Evolutionary conservation across 1,139 yeast genomes (phyloP), one percentile per base, ranked within the genome.

Genomic region (Yamadazyma dushanensis): DNA sequence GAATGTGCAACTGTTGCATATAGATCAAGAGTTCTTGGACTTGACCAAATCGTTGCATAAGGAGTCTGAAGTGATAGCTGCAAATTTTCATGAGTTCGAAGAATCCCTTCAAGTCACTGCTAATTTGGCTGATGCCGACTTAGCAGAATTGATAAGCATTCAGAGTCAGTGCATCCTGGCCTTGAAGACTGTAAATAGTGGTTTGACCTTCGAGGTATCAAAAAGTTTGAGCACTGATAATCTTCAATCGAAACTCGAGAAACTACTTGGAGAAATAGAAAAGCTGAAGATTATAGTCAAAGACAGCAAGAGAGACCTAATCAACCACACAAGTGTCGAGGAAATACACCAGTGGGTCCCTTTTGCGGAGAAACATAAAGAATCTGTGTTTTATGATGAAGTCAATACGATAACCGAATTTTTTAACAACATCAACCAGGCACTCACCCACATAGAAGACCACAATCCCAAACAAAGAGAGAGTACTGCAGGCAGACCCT

Each of bases 111-210:
- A n/a, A n/a, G n/a, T n/a, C n/a, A n/a, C n/a, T n/a, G n/a, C n/a
- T n/a, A n/a, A n/a, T n/a, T n/a, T n/a, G n/a, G n/a, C n/a, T n/a
- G n/a, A n/a, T n/a, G n/a, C n/a, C n/a, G n/a, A n/a, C n/a, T n/a
- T n/a, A n/a, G n/a, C n/a, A n/a, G n/a, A n/a, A n/a, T n/a, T n/a
- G n/a, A n/a, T n/a, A n/a, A n/a, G n/a, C n/a, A 15, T 25, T 15
- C 18, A 25, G 8, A 15, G 16, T 4, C 11, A 8, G 9, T 9
- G 8, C 10, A 3, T 15, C 3, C 20, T 20, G 2, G 38, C 34
- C 18, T 41, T 50, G 22, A 29, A 30, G 13, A 19, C 32, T 5
- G 29, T 49, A 7, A 34, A 44, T 22, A 28, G 35, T 11, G 21
- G 30, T 4, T 26, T 44, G 11, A 19, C 16, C 10, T 43, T 45